Percentiles rank a stretch among this genome's conserved stretches.
Evolutionary conservation across 306 rosid genomes (phyloP).

Genomic region (Echinosophora koreensis): DNA sequence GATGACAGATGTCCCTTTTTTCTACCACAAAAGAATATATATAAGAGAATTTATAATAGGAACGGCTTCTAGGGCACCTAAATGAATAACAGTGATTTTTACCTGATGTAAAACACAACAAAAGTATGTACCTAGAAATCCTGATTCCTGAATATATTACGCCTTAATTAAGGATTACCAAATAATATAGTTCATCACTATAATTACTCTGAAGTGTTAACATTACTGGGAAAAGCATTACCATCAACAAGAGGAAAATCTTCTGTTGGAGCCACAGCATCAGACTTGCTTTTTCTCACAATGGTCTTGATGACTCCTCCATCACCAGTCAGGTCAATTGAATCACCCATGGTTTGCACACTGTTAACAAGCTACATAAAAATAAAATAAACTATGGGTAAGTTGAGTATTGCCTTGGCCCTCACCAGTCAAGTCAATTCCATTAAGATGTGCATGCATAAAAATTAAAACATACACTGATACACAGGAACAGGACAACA

Average conservation of each 20-base stretch:
- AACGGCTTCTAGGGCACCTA: conserved; percentile 2
- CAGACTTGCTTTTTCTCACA: conserved; percentile 75
- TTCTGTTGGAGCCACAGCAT: conserved; percentile 78
- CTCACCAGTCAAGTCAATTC: conserved; percentile 6
- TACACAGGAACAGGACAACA: neutral
- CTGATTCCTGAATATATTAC: conserved; percentile 1
- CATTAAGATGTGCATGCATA: neutral
- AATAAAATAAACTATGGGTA: conserved; percentile 17
- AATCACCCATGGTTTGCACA: conserved; percentile 73
- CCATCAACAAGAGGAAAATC: conserved; percentile 97
- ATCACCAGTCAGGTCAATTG: conserved; percentile 86
- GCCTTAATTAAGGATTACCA: conserved; percentile 8
- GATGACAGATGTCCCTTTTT: neutral
- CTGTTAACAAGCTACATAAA: conserved; percentile 33
- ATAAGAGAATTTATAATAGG: neutral
- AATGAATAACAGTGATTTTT: neutral
- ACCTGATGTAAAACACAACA: neutral
- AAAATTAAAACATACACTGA: neutral
- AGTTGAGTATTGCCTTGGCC: neutral
- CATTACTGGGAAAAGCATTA: conserved; percentile 42
- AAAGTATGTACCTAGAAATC: neutral
- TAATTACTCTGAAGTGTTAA: neutral
- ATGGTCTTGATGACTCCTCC: conserved; percentile 90
- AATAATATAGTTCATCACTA: neutral
- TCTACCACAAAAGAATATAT: neutral